These are phyloP conservation scores for Rhizoclosmatium globosum DNA, from an alignment of 192 early-diverging fungal species.

Conservation along the genomic window DNA sequence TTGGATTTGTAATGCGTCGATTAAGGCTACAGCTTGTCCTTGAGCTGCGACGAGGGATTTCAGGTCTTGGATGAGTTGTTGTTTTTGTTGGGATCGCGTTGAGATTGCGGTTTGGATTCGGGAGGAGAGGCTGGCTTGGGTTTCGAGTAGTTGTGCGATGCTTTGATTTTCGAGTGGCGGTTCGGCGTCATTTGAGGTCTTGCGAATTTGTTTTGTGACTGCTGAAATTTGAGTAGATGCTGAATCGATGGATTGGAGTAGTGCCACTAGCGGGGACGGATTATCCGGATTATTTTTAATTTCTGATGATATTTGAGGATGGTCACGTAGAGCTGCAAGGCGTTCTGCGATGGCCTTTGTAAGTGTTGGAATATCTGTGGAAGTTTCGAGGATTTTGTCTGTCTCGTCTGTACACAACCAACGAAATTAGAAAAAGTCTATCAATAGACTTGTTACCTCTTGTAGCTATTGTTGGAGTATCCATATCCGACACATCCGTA, in stretches of 20 bases:
- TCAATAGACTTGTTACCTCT: too few species aligned
- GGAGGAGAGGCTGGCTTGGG: neutral
- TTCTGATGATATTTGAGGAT: neutral
- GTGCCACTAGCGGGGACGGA: neutral
- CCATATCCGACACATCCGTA: too few species aligned
- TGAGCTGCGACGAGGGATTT: neutral
- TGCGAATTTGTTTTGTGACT: neutral
- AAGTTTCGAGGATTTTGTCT: neutral
- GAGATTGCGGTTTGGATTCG: neutral
- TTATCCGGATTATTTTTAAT: neutral
- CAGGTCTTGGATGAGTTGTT: neutral
- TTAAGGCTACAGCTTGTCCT: neutral
- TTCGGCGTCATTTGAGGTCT: neutral
- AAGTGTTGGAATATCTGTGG: neutral
- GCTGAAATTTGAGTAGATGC: neutral
- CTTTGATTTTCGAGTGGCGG: neutral
- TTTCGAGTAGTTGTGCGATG: neutral
- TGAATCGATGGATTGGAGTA: neutral
- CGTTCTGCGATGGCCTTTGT: neutral
- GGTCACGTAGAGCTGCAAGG: neutral
- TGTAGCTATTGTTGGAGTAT: too few species aligned
- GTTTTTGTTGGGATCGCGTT: conserved; percentile 8
- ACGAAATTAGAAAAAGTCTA: neutral
- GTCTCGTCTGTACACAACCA: conserved; percentile 1
- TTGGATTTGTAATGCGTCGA: conserved; percentile 6